Percentiles rank a stretch among this genome's conserved stretches.
Evolutionary conservation across 1,284 basidiomycete species (phyloP).

Genomic region (Rhodotorula sp.): DNA sequence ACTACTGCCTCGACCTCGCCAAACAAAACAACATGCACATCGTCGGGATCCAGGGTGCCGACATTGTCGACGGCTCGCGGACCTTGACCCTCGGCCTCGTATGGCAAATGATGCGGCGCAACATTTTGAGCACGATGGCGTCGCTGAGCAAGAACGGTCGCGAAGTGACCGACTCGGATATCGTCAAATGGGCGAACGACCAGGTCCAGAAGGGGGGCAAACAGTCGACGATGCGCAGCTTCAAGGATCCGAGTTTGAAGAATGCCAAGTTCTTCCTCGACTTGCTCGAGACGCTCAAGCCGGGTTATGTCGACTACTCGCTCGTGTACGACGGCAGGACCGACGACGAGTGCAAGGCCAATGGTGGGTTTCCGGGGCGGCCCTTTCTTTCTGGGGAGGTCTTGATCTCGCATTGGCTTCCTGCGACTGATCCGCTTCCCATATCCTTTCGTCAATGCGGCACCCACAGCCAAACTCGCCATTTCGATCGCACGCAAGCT

Average conservation of each 20-base stretch:
- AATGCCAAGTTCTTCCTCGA: conserved; percentile 93
- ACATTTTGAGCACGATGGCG: conserved; percentile 86
- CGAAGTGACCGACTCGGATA: conserved; percentile 84
- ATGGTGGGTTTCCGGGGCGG: conserved; percentile 61
- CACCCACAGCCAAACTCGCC: conserved; percentile 75
- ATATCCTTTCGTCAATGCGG: not conserved
- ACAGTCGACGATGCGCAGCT: conserved; percentile 70
- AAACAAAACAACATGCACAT: conserved; percentile 91
- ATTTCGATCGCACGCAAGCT: conserved; percentile 94
- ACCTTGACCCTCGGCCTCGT: conserved; percentile 93
- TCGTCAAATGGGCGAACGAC: conserved; percentile 93
- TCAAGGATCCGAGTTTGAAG: conserved; percentile 89
- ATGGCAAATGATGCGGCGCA: conserved; percentile 93
- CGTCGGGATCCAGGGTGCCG: conserved; percentile 95
- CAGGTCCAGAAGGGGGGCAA: conserved; percentile 75
- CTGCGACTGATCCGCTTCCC: not conserved
- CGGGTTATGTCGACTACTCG: conserved; percentile 90
- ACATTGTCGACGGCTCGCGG: conserved; percentile 88
- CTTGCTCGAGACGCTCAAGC: conserved; percentile 82
- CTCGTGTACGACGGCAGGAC: conserved; percentile 68
- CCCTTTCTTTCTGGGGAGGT: not conserved
- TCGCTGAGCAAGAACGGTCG: conserved; percentile 72
- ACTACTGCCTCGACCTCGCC: conserved; percentile 89
- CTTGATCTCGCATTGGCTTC: not conserved
- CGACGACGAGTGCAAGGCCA: conserved; percentile 87